Conservation (phyloP, 768 basidiomycete genomes). For the Amanita exitialis region DNA sequence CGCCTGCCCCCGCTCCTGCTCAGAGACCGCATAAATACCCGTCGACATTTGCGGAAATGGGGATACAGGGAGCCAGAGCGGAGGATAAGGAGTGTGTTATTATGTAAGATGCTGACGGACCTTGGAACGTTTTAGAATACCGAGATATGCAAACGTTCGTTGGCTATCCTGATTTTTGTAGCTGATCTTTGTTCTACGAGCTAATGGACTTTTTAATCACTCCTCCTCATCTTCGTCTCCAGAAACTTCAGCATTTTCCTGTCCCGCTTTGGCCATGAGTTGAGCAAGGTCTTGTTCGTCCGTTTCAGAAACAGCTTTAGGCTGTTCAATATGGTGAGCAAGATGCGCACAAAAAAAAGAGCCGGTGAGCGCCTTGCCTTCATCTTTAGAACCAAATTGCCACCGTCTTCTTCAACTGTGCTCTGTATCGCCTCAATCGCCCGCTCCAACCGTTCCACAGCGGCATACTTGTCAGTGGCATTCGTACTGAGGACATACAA, state of each 20-base stretch:
- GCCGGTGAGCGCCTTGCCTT: constrained; percentile 44
- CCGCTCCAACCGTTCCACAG: constrained; percentile 87
- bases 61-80: constrained; percentile 66
- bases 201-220: not conserved
- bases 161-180: not conserved
- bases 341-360: not conserved
- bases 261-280: constrained; percentile 90
- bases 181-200: too few species aligned
- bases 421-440: constrained; percentile 86
- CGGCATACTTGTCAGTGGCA: constrained; percentile 92
- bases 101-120: constrained; percentile 68
- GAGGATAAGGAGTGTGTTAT: constrained; percentile 81
- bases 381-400: constrained; percentile 90
- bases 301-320: constrained; percentile 94
- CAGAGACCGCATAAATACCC: constrained; percentile 28
- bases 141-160: not conserved
- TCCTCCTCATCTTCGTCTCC: constrained; percentile 83
- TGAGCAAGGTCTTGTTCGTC: constrained; percentile 97
- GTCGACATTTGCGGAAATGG: constrained; percentile 91
- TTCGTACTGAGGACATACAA: constrained; percentile 94
- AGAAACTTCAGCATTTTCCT: constrained; percentile 93
- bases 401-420: constrained; percentile 78
- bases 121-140: too few species aligned
- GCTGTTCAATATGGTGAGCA: constrained; percentile 34
- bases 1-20: not conserved